Evolutionary conservation across 2,329 filamentous ascomycete species (phyloP), one percentile per base, ranked within the genome.

Genomic region (Fusarium staphyleae): DNA sequence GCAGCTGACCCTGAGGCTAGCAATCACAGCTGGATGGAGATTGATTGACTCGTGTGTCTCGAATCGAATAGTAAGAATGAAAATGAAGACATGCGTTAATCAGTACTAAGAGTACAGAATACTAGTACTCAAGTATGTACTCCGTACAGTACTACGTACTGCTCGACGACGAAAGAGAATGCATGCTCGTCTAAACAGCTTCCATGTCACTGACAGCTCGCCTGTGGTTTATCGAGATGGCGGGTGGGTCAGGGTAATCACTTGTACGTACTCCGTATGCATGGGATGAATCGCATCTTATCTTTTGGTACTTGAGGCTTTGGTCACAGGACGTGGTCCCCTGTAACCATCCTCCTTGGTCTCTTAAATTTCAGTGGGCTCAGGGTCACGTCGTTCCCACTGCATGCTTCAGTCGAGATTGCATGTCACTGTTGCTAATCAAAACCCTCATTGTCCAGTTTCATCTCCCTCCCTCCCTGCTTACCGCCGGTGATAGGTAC

Each of bases 351-450:
- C 51, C 37, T 30, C 41, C 42, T 47, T 47, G 30, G 15, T 47
- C 44, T n/a, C n/a, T n/a, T 61, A 62, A 41, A 51, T 62, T 59
- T 61, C 58, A 61, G 54, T 61, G 58, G n/a, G 57, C 46, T 46
- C 22, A 47, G 48, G 51, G 49, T 45, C 8, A 22, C 19, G 19
- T 6, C 19, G 19, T 55, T 30, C 44, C 54, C 36, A n/a, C n/a
- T n/a, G n/a, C n/a, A 52, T 57, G 52, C 57, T 54, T 61, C 47
- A 57, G 52, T 58, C 51, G 52, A 60, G 57, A 60, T 60, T 60
- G 48, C 48, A 35, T 28, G 42, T 45, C 42, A 45, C 42, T 28
- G 29, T 19, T 22, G 22, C 30, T 19, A 28, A 11, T 22, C 22
- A 8, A 24, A 24, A 24, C 22, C 8, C 22, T 24, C 22, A 24